A percentile compares a stretch with the other conserved stretches of the same genome.
Conservation (phyloP, 768 basidiomycete genomes). For the Arthromyces matolae region DNA sequence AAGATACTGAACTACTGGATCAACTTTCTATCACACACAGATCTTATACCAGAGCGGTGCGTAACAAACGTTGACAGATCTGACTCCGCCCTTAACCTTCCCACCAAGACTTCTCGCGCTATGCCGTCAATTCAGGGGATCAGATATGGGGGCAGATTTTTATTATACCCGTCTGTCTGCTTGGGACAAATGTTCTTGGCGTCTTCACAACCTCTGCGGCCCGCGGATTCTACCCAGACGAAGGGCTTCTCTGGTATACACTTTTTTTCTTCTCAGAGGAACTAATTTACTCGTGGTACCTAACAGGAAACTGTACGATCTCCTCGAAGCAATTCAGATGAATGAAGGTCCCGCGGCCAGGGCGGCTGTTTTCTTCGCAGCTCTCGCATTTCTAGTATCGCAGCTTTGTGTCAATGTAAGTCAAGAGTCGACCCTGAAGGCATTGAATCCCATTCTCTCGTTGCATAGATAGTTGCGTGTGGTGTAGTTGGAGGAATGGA, state of each 20-base stretch:
- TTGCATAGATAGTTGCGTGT: slow-evolving; percentile 23
- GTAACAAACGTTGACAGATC: neutral
- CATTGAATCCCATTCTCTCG: neutral
- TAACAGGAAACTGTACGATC: slow-evolving; percentile 28
- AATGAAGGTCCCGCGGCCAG: slow-evolving; percentile 25
- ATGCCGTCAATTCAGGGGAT: slow-evolving; percentile 26
- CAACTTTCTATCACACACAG: neutral
- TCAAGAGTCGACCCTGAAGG: neutral
- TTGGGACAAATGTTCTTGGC: slow-evolving; percentile 28
- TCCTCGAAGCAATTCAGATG: slow-evolving; percentile 27
- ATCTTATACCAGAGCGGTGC: slow-evolving; percentile 11
- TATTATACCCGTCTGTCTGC: slow-evolving; percentile 26
- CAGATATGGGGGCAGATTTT: slow-evolving; percentile 30
- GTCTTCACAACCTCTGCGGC: slow-evolving; percentile 25
- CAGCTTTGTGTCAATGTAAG: slow-evolving; percentile 28
- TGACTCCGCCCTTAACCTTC: too few relatives aligned
- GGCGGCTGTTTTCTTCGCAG: slow-evolving; percentile 30
- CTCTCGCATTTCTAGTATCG: slow-evolving; percentile 27
- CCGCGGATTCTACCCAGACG: slow-evolving; percentile 29
- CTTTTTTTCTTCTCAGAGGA: neutral
- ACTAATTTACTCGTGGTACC: neutral
- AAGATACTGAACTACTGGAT: neutral
- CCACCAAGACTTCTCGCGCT: slow-evolving; percentile 33
- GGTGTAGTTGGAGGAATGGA: slow-evolving; percentile 34
- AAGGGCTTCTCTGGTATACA: slow-evolving; percentile 25